Evolutionary conservation across 139 green algal species (phyloP), one percentile per base, ranked within the genome.

Genomic region (Chlamydomonas incerta): DNA sequence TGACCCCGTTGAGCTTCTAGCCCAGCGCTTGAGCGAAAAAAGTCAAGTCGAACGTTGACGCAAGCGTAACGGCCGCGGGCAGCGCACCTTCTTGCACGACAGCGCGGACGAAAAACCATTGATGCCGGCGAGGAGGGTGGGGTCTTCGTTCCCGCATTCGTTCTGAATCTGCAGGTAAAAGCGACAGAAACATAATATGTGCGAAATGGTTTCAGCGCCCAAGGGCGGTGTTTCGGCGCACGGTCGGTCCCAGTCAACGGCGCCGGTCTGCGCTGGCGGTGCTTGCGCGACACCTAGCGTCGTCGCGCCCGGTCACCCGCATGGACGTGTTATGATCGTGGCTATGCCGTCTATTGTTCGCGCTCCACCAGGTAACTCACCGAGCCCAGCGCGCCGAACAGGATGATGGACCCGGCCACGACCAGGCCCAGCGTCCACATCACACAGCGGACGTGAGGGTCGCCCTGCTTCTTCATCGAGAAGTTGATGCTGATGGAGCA

Each of bases 11-110:
- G n/a, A n/a, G n/a, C n/a, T n/a, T n/a, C n/a, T n/a, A n/a, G n/a
- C n/a, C n/a, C n/a, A n/a, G n/a, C n/a, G n/a, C n/a, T n/a, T n/a
- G n/a, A n/a, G n/a, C n/a, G n/a, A n/a, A n/a, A n/a, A n/a, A n/a
- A n/a, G n/a, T n/a, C n/a, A n/a, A n/a, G n/a, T n/a, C n/a, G n/a
- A n/a, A n/a, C n/a, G n/a, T n/a, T n/a, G n/a, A n/a, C n/a, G n/a
- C n/a, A n/a, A n/a, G n/a, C n/a, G 55, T 18, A 23, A 10, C 55
- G 20, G 9, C 11, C 18, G 55, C 8, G 2, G 55, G 18, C 60
- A 66, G 47, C 73, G 23, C 18, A 83, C 75, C 75, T 83, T 83
- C 75, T 83, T 83, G 75, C 75, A 83, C 29, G 60, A 28, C 5
- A 73, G 75, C 15, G 47, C 75, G 17, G 28, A 33, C 5, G 60